Conservation (phyloP, 2,329 filamentous ascomycete genomes). For the Colletotrichum chrysophilum region DNA sequence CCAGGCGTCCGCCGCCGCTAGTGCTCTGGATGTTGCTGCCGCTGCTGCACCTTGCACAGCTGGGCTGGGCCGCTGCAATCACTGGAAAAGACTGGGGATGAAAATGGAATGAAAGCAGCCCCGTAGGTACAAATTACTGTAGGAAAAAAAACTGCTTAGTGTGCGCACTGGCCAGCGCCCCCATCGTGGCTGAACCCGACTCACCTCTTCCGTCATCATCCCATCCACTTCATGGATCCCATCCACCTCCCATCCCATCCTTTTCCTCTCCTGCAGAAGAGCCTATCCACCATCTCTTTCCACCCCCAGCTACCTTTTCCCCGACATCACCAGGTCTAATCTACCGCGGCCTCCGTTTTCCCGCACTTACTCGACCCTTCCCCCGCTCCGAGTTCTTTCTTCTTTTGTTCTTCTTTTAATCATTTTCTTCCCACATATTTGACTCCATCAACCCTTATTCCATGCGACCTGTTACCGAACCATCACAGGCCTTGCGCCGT, state of each 20-base stretch:
- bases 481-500: constrained; percentile 25
- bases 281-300: constrained; percentile 2
- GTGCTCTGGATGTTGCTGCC: not conserved
- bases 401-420: not conserved
- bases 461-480: constrained; percentile 26
- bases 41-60: not conserved
- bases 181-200: constrained; percentile 15
- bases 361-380: not conserved
- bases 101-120: not conserved
- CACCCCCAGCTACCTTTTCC: not conserved
- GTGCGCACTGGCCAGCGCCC: not conserved
- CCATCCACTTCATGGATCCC: not conserved
- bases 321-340: constrained; percentile 9
- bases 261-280: not conserved
- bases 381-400: not conserved
- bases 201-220: constrained; percentile 22
- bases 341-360: not conserved
- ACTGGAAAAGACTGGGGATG: not conserved
- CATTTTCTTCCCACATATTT: not conserved
- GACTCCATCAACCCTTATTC: not conserved
- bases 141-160: not conserved
- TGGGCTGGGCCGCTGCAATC: not conserved
- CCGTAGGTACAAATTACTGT: not conserved
- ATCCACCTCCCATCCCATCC: constrained; percentile 12
- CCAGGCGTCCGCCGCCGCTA: not conserved